phyloP scores from a whole-genome alignment of 345 rosid genomes.

The Brassica cretica region DNA sequence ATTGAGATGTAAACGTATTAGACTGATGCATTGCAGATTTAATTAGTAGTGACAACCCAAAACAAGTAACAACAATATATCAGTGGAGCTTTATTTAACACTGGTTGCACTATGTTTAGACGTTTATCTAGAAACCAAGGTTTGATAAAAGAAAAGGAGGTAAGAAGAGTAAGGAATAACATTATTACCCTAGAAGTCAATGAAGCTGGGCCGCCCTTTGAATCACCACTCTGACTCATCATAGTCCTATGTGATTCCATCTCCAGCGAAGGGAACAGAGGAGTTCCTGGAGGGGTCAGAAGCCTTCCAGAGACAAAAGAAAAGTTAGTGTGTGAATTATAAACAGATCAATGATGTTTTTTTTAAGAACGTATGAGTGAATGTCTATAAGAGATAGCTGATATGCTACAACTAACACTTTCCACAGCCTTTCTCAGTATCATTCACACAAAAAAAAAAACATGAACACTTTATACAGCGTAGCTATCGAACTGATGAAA shows the following conservation, averaged over 20 bases:
- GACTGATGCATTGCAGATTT: background rate
- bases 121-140: background rate
- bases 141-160: background rate
- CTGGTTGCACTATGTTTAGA: background rate
- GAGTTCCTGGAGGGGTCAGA: constrained; percentile 96
- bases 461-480: background rate
- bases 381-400: background rate
- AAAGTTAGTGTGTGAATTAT: background rate
- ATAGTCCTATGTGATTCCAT: constrained; percentile 79
- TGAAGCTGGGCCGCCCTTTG: constrained; percentile 64
- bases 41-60: background rate
- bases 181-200: constrained; percentile 80
- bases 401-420: background rate
- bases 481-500: background rate
- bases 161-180: constrained; percentile 17
- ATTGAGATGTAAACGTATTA: background rate
- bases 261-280: constrained; percentile 94
- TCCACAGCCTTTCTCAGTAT: constrained; percentile 7
- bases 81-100: background rate
- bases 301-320: constrained; percentile 60
- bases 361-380: background rate
- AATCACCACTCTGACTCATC: constrained; percentile 69
- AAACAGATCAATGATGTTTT: background rate
- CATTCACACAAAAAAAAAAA: background rate
- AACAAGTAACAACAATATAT: background rate